These are phyloP conservation scores for Stephanodiscus triporus DNA, from an alignment of 108 stramenopile genomes.

Conservation along the genomic window DNA sequence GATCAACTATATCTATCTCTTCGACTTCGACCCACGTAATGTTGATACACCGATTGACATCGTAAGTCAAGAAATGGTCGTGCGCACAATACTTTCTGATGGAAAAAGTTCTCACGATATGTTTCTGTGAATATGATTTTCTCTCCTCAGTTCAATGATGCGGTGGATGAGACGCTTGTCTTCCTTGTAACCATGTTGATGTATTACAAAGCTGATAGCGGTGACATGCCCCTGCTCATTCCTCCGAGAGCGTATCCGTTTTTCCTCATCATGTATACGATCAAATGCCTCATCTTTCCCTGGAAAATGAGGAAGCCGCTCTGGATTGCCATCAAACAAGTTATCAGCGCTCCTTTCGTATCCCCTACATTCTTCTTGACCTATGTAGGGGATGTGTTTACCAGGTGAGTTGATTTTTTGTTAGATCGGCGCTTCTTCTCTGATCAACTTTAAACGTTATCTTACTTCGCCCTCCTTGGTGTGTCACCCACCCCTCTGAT, in stretches of 20 bases:
- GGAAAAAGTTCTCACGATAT: too few species aligned
- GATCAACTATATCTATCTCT: conserved; percentile 93
- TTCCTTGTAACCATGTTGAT: conserved; percentile 39
- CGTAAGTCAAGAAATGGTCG: too few species aligned
- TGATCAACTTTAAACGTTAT: not conserved
- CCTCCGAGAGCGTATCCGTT: conserved; percentile 85
- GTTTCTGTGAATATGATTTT: too few species aligned
- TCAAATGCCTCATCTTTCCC: conserved; percentile 78
- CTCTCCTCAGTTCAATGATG: conserved; percentile 86
- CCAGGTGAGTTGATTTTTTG: conserved; percentile 36
- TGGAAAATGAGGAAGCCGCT: conserved; percentile 71
- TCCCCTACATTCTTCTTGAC: conserved; percentile 85
- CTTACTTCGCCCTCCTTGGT: conserved; percentile 31
- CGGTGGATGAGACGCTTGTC: conserved; percentile 82
- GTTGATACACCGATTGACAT: conserved; percentile 76
- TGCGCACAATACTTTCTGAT: too few species aligned
- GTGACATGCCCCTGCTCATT: conserved; percentile 70
- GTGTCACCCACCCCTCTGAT: conserved; percentile 31
- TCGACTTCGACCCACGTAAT: conserved; percentile 84
- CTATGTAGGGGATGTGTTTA: conserved; percentile 89
- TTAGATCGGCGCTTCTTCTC: not conserved
- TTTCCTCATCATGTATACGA: conserved; percentile 72
- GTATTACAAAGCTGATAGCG: conserved; percentile 53
- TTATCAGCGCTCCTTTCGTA: conserved; percentile 73
- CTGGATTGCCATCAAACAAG: conserved; percentile 77